Base-by-base conservation (phyloP, 192 early-diverging fungal genomes). In the Haplosporangium gracile region DNA sequence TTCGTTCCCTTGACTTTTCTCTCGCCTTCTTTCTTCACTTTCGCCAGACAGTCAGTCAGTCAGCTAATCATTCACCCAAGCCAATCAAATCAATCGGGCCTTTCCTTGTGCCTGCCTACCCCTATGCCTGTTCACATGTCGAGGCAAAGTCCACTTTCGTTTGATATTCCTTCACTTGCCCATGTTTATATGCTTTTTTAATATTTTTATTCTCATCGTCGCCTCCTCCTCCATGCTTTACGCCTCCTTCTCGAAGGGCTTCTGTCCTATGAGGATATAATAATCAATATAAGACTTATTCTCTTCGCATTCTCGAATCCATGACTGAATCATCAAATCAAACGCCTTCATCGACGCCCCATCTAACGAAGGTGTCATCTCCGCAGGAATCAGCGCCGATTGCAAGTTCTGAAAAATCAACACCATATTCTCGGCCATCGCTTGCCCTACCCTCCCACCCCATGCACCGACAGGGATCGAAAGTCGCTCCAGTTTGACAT, bases 341-440 rank as follows among this genome's bases (percentile, higher is more conserved):
- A 81, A 86, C 36, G 76, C 76, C 53, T 78, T 86, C 29, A 78
- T 75, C 0, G 84, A 18, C 0, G 38, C 22, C 20, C 63, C 75
- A 63, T 77, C 72, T 4, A 45, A 77, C 8, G 42, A 38, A 8
- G 70, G 57, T 0, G 26, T 70, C 36, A 55, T 51, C 51, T 86
- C 79, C 10, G 70, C 53, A 18, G 75, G 71, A 24, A 81, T 68
- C 24, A 86, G 20, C 5, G 84, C 79, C 29, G 79, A 80, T 45
- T 86, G 84, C 29, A 86, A 45, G 36, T 78, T 86, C 70, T 86
- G 84, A 32, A 86, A 86, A 11, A 86, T 86, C 60, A 86, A 55
- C 65, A 86, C 79, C 84, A 86, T 81, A n/a, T 86, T 86, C 72
- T 86, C 84, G 11, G 84, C 84, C 84, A 86, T 86, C 13, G 84